phyloP scores from a whole-genome alignment of 371 early-diverging fungal species.

The Circinella umbellata region DNA sequence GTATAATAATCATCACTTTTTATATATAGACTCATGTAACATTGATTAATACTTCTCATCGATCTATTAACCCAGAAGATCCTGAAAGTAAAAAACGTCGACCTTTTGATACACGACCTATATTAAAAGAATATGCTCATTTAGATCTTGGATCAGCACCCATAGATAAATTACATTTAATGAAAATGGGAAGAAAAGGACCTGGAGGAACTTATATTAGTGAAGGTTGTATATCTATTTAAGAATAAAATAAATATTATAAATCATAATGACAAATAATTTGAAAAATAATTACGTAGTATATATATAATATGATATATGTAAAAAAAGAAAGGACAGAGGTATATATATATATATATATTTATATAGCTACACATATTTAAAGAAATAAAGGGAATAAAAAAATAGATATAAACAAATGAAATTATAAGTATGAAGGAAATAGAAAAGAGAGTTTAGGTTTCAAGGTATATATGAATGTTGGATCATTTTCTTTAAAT shows the following conservation, averaged over 20 bases:
- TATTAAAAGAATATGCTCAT: slow-evolving; percentile 30
- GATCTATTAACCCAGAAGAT: slow-evolving; percentile 3
- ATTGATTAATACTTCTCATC: slow-evolving; percentile 28
- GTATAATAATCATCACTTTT: neutral
- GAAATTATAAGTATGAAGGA: neutral
- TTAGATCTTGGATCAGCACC: slow-evolving; percentile 33
- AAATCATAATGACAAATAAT: too few relatives aligned
- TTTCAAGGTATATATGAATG: neutral
- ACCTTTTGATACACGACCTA: slow-evolving; percentile 36
- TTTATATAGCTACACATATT: neutral
- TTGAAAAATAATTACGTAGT: neutral
- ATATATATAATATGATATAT: slow-evolving; percentile 6
- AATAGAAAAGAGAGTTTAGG: neutral
- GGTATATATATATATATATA: slow-evolving; percentile 10
- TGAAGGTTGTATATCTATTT: slow-evolving; percentile 32
- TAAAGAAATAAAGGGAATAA: neutral
- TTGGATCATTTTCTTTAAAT: too few relatives aligned
- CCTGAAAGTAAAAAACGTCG: slow-evolving; percentile 12
- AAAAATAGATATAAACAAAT: slow-evolving; percentile 7
- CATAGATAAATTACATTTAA: slow-evolving; percentile 38
- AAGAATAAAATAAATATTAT: neutral
- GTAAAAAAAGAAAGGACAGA: slow-evolving; percentile 1
- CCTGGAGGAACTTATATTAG: slow-evolving; percentile 36
- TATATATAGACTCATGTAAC: slow-evolving; percentile 30
- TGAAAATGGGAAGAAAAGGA: slow-evolving; percentile 39